Base-by-base conservation (phyloP, 306 rosid genomes). In the Lablab purpureus region DNA sequence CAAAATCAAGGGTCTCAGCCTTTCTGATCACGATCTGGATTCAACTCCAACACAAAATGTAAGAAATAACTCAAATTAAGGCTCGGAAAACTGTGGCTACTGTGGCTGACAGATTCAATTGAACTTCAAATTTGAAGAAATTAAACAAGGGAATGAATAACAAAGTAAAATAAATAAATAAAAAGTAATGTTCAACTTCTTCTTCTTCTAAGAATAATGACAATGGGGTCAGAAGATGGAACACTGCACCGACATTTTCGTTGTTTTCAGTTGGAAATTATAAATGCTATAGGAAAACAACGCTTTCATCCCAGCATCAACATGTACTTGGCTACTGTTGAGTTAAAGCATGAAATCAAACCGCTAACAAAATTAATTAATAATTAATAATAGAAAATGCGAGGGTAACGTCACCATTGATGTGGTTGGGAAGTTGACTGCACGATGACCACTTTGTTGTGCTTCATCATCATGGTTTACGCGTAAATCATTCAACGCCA, bases 1-100 rank as follows among this genome's bases (percentile, higher is more conserved):
- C 73, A 62, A 46, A 71, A 71, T 64, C 50, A 72, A 77, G 58
- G 3, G 10, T 58, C 78, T 41, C 14, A 1, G 60, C 6, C 0
- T 49, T 12, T 54, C 64, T n/a, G 62, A 76, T 60, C 76, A 49
- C 78, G 88, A 87, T 87, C 91, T 85, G 79, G 56, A 36, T 75
- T 41, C 22, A 43, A 73, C 19, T 72, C 49, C 7, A 18, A 15
- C n/a, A 55, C 80, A 67, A 40, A 47, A 54, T 14, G 32, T 70
- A 63, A 41, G 65, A 54, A 64, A 67, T 17, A 3, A 22, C 49
- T 18, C 2, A 4, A 10, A 19, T 19, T 10, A 73, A 30, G 25
- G 46, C 11, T 0, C 0, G 30, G 7, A 58, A 66, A 40, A 14
- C 25, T 13, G 5, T 1, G 6, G 17, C 37, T 46, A 17, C 10